Evolutionary conservation across 176 grass and related monocot species (phyloP).

Genomic region (Musa acuminata): DNA sequence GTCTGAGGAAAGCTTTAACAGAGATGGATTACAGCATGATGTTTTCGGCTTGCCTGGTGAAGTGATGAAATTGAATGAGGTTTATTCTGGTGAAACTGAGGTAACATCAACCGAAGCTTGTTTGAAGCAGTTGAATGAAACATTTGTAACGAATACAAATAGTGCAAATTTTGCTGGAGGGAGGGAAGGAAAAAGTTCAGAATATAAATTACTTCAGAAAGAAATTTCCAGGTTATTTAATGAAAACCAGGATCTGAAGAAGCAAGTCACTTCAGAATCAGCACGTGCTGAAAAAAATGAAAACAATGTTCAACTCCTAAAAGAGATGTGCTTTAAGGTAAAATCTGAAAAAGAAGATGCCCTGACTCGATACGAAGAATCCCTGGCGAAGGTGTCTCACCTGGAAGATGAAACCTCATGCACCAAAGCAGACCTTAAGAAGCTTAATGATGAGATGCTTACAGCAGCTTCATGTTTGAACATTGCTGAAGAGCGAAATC

Average conservation of each 20-base stretch:
- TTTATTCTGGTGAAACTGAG: background rate
- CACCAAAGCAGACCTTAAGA: constrained; percentile 71
- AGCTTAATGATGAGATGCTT: constrained; percentile 77
- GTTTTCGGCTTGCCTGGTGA: constrained; percentile 31
- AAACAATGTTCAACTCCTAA: constrained; percentile 42
- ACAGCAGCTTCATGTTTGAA: constrained; percentile 41
- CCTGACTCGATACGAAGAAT: constrained; percentile 48
- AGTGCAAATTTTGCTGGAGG: too few relatives aligned
- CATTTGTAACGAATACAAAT: background rate
- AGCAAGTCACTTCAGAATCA: constrained; percentile 41
- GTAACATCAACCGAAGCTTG: background rate
- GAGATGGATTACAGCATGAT: constrained; percentile 38
- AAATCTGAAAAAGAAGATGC: constrained; percentile 60
- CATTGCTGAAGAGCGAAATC: constrained; percentile 39
- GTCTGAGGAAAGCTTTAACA: constrained; percentile 33
- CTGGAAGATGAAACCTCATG: constrained; percentile 62
- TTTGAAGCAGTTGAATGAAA: constrained; percentile 1
- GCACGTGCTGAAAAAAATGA: constrained; percentile 38
- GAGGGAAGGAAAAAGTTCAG: constrained; percentile 14
- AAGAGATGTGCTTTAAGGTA: constrained; percentile 44
- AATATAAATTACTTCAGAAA: constrained; percentile 63
- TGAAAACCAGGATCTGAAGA: constrained; percentile 91
- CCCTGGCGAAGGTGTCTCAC: constrained; percentile 40
- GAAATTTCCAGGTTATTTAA: constrained; percentile 67
- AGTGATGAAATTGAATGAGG: background rate